These are phyloP conservation scores for Rhodotorula kratochvilovae DNA, from an alignment of 768 basidiomycete genomes.

Conservation along the genomic window DNA sequence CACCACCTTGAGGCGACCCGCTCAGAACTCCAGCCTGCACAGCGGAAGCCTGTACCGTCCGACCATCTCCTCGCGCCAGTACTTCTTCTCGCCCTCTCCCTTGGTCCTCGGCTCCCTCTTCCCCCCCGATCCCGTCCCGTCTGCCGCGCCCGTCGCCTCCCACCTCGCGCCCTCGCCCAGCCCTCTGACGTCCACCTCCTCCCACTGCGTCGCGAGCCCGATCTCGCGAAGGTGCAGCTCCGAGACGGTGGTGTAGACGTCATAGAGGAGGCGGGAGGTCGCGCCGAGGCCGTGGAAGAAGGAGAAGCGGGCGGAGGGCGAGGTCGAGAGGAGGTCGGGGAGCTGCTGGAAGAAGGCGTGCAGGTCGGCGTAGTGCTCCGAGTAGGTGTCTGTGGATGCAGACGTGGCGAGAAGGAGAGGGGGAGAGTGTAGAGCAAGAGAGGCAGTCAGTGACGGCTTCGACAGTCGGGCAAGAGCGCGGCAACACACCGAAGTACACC, in stretches of 20 bases:
- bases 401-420: neutral
- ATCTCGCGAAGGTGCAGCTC: conserved; percentile 79
- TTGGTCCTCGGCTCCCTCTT: conserved; percentile 8
- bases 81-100: conserved; percentile 17
- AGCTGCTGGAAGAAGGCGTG: conserved; percentile 74
- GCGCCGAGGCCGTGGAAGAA: conserved; percentile 98
- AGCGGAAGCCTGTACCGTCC: conserved; percentile 34
- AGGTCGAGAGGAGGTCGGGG: conserved; percentile 61
- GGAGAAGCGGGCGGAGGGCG: conserved; percentile 60
- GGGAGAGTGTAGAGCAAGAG: neutral
- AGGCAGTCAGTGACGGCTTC: too few species aligned
- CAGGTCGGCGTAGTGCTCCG: conserved; percentile 54
- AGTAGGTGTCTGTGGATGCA: conserved; percentile 33
- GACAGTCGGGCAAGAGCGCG: neutral
- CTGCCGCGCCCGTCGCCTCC: neutral
- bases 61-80: conserved; percentile 35
- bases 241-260: conserved; percentile 76
- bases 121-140: neutral
- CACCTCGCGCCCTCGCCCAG: conserved; percentile 55
- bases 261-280: conserved; percentile 68
- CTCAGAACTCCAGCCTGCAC: conserved; percentile 17
- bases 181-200: conserved; percentile 72
- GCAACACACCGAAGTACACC: conserved; percentile 80
- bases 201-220: conserved; percentile 75
- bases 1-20: neutral